A percentile compares a stretch with the other conserved stretches of the same genome.
These are phyloP conservation scores for Eragrostis nindensis DNA, from an alignment of 176 grass and related monocot genomes.

Conservation along the genomic window DNA sequence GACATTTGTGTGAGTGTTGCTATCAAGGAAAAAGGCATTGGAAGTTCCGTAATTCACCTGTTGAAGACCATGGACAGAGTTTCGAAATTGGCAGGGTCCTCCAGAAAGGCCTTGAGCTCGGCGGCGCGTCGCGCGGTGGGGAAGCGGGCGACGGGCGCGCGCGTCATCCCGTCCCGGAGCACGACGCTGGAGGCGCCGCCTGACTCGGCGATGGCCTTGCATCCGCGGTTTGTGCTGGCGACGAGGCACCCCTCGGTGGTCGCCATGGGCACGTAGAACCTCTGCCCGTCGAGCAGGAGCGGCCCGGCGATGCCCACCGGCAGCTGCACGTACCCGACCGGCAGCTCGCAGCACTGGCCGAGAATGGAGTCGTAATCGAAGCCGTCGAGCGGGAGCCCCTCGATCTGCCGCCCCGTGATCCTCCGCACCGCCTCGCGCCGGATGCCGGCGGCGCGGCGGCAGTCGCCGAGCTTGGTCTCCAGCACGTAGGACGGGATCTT, in stretches of 20 bases:
- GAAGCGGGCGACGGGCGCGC: conserved; percentile 67
- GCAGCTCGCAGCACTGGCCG: conserved; percentile 91
- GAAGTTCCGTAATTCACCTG: conserved; percentile 50
- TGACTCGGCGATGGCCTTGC: conserved; percentile 87
- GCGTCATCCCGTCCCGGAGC: conserved; percentile 78
- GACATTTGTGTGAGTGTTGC: neutral
- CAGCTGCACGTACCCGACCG: conserved; percentile 85
- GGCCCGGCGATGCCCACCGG: conserved; percentile 84
- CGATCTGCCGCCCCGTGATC: conserved; percentile 65
- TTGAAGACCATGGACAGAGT: conserved; percentile 79
- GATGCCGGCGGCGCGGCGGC: conserved; percentile 81
- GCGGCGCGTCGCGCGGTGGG: conserved; percentile 62
- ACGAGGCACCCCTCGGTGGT: conserved; percentile 96
- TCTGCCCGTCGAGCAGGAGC: conserved; percentile 74
- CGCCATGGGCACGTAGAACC: conserved; percentile 90
- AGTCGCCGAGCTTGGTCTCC: conserved; percentile 74
- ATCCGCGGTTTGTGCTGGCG: conserved; percentile 93
- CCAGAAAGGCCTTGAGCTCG: conserved; percentile 87
- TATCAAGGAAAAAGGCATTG: neutral
- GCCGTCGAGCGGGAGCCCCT: conserved; percentile 81
- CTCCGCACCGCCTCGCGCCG: conserved; percentile 64
- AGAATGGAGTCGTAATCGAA: conserved; percentile 86
- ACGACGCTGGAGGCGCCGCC: conserved; percentile 85
- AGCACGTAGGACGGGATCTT: conserved; percentile 84
- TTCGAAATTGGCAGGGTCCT: conserved; percentile 75